Percentiles rank a stretch among this genome's conserved stretches.
Conservation (phyloP, 2,329 filamentous ascomycete genomes). For the Ascocoryne sarcoides region DNA sequence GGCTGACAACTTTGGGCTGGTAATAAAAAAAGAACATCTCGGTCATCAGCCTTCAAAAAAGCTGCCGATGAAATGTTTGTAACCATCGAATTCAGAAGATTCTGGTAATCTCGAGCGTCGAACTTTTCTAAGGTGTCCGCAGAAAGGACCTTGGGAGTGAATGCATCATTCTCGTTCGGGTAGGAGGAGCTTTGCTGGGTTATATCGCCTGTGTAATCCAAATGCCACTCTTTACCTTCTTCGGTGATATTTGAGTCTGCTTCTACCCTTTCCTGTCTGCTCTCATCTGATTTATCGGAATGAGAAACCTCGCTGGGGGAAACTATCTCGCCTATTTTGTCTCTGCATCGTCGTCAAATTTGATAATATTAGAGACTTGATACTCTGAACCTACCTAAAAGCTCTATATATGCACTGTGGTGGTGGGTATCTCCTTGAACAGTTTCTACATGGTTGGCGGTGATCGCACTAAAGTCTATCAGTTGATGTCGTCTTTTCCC, state of each 20-base stretch:
- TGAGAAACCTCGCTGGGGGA: too few relatives aligned
- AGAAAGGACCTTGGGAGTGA: background rate
- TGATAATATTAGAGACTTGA: too few relatives aligned
- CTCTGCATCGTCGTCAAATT: too few relatives aligned
- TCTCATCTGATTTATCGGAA: too few relatives aligned
- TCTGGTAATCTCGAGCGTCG: conserved; percentile 11
- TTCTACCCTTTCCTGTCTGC: too few relatives aligned
- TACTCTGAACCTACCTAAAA: too few relatives aligned
- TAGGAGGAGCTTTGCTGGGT: background rate
- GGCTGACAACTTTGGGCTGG: too few relatives aligned
- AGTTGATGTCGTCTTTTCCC: background rate
- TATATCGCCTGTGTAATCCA: too few relatives aligned
- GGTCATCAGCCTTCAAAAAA: background rate
- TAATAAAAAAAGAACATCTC: too few relatives aligned
- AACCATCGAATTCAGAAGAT: conserved; percentile 22
- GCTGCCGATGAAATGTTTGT: conserved; percentile 6
- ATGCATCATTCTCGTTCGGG: background rate
- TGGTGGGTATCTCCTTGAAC: conserved; percentile 42
- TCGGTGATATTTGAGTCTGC: too few relatives aligned
- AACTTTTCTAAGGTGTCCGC: conserved; percentile 11
- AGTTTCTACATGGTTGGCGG: conserved; percentile 45
- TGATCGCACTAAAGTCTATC: conserved; percentile 39
- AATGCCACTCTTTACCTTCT: too few relatives aligned
- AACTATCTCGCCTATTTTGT: too few relatives aligned
- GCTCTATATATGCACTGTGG: conserved; percentile 42